Base-by-base conservation (phyloP, 2,329 filamentous ascomycete species). In the Phaeophleospora eucalypticola region DNA sequence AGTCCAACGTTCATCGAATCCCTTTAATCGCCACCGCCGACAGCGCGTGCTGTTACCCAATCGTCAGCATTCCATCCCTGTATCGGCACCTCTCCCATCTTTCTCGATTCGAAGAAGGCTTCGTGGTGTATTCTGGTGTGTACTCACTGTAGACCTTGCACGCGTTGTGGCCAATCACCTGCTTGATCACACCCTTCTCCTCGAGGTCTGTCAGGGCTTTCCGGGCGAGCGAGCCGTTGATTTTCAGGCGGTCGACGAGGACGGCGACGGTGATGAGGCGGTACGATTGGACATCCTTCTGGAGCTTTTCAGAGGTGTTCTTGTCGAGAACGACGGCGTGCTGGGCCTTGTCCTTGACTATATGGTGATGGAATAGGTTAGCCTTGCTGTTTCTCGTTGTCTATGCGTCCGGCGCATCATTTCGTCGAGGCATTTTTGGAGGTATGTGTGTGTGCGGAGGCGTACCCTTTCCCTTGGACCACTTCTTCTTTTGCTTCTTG, bases 291-390 rank as follows among this genome's bases (percentile, higher is more conserved):
- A 98, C 94, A 83, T 98, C 93, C 83, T 98, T 98, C 83, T 95
- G 87, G 75, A 98, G 89, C 82, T 94, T 95, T 79, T 98, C 93
- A 64, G 86, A 87, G 71, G 86, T 95, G 77, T 80, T 72, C 85
- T 98, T 98, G 82, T 98, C 93, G 78, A 98, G 89, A 71, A 97
- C 82, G 77, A 98, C 93, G 76, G 87, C 88, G 84, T 98, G 93
- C 76, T 97, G 87, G 78, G 93, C 91, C 90, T 98, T 98, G 84
- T 98, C 93, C 93, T 98, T 98, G 82, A 98, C 93, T 89, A 74
- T 80, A 59, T 18, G n/a, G n/a, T 37, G 46, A 51, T 56, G 8
- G 36, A 29, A 29, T 7, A n/a, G n/a, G n/a, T n/a, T n/a, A n/a
- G n/a, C 39, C n/a, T 16, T 9, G 9, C 27, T 9, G 20, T 4